phyloP scores from a whole-genome alignment of 305 asterid genomes.

The Fraxinus velutina region DNA sequence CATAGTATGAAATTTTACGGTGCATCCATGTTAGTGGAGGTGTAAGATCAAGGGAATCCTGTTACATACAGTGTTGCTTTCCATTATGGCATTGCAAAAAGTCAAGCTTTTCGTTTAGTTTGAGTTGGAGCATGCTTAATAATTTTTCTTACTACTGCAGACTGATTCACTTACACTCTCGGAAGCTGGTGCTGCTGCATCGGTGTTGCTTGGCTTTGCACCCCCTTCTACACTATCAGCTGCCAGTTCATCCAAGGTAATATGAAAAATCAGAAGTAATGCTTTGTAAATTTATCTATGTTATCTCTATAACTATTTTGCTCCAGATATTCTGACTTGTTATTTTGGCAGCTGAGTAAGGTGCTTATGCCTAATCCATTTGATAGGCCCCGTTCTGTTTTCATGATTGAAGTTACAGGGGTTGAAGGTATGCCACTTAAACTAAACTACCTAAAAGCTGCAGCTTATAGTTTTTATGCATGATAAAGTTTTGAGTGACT shows the following conservation, averaged over 20 bases:
- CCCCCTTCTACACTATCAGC: constrained; percentile 64
- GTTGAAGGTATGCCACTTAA: constrained; percentile 51
- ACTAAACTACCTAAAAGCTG: constrained; percentile 3
- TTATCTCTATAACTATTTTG: constrained; percentile 11
- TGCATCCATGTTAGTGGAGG: constrained; percentile 2
- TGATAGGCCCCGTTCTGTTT: constrained; percentile 72
- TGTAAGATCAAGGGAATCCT: not conserved
- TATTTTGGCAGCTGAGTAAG: constrained; percentile 65
- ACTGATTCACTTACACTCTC: constrained; percentile 51
- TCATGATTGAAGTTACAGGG: constrained; percentile 77
- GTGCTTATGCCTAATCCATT: constrained; percentile 87
- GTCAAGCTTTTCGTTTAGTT: constrained; percentile 3
- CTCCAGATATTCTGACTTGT: not conserved
- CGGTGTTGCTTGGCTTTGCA: constrained; percentile 83
- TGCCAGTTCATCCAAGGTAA: constrained; percentile 78
- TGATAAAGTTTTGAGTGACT: constrained; percentile 12
- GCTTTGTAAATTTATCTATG: not conserved
- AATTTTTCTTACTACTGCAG: constrained; percentile 41
- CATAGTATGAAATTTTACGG: not conserved
- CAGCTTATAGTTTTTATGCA: constrained; percentile 7
- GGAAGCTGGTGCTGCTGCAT: constrained; percentile 72
- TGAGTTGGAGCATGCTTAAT: not conserved
- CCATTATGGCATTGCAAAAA: constrained; percentile 7
- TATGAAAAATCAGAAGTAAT: constrained; percentile 2
- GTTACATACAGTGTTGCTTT: not conserved